Evolutionary conservation across 192 early-diverging fungal species (phyloP).

Genomic region (Allomyces javanicus): DNA sequence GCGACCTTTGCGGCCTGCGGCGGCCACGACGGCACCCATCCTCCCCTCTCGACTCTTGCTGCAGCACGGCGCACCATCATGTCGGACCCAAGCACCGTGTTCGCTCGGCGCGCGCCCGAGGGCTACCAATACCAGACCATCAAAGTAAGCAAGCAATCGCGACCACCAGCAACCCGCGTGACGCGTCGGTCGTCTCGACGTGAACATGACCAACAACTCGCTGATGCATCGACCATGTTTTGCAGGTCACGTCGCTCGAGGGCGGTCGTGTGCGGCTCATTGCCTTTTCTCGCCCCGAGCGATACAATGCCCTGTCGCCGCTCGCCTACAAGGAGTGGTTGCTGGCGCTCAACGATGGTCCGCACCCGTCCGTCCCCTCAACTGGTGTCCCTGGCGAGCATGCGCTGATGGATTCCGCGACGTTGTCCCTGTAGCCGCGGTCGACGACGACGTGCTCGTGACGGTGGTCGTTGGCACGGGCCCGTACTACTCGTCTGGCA

Average conservation of each 20-base stretch:
- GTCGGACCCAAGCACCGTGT: too few species aligned
- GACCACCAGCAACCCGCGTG: too few species aligned
- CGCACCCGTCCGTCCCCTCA: constrained; percentile 38
- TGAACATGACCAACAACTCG: too few species aligned
- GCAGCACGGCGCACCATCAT: too few species aligned
- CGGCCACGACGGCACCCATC: too few species aligned
- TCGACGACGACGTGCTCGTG: constrained; percentile 24
- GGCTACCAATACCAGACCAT: too few species aligned
- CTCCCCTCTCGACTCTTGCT: too few species aligned
- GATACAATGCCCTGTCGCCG: constrained; percentile 33
- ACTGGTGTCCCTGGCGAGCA: constrained; percentile 40
- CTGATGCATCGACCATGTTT: too few species aligned
- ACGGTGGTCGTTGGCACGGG: constrained; percentile 43
- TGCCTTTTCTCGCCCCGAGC: constrained; percentile 37
- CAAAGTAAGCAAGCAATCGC: too few species aligned
- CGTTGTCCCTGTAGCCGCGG: constrained; percentile 15
- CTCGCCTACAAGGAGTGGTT: constrained; percentile 23
- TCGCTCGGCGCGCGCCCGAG: too few species aligned
- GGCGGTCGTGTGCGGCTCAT: constrained; percentile 31
- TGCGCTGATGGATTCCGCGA: constrained; percentile 33
- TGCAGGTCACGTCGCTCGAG: not conserved
- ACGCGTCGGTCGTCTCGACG: too few species aligned
- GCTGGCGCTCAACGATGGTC: constrained; percentile 17
- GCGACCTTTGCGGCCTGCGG: too few species aligned
- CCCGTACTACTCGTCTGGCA: constrained; percentile 41